phyloP scores from a whole-genome alignment of 306 rosid species.

The Carpinus viminea region DNA sequence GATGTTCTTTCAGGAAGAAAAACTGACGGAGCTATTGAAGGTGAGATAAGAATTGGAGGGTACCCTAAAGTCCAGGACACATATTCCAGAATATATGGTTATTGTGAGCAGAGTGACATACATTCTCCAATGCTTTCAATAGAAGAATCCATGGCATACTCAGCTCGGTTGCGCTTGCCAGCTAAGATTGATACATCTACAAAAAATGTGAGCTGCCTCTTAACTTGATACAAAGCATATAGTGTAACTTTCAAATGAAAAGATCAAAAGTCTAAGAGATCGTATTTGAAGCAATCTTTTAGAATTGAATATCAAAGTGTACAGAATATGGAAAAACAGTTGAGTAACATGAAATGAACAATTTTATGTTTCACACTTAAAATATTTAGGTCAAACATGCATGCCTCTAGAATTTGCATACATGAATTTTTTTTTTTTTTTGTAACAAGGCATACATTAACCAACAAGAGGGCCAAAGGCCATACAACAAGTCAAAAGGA shows the following conservation, averaged over 20 bases:
- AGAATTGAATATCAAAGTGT: not conserved
- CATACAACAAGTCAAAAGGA: too few species aligned
- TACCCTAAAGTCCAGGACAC: slow-evolving; percentile 54
- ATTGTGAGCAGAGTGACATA: slow-evolving; percentile 67
- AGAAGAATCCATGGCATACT: slow-evolving; percentile 50
- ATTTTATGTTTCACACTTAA: not conserved
- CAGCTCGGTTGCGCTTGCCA: slow-evolving; percentile 70
- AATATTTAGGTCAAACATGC: too few species aligned
- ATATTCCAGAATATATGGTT: slow-evolving; percentile 53
- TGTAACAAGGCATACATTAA: too few species aligned
- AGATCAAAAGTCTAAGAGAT: not conserved
- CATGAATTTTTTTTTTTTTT: not conserved
- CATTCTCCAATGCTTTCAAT: slow-evolving; percentile 58
- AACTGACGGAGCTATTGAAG: slow-evolving; percentile 52
- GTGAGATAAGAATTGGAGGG: slow-evolving; percentile 55
- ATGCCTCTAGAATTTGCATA: not conserved
- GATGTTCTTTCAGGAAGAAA: slow-evolving; percentile 71
- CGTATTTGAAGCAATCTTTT: not conserved
- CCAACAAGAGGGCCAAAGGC: too few species aligned
- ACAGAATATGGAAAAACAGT: not conserved
- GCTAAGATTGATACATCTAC: slow-evolving; percentile 28
- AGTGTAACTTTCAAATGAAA: not conserved
- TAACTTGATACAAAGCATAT: not conserved
- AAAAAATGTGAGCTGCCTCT: slow-evolving; percentile 21
- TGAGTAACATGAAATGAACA: not conserved